phyloP scores from a whole-genome alignment of 1,139 yeast genomes.

The Zhuliangozyma blackwelliae region DNA sequence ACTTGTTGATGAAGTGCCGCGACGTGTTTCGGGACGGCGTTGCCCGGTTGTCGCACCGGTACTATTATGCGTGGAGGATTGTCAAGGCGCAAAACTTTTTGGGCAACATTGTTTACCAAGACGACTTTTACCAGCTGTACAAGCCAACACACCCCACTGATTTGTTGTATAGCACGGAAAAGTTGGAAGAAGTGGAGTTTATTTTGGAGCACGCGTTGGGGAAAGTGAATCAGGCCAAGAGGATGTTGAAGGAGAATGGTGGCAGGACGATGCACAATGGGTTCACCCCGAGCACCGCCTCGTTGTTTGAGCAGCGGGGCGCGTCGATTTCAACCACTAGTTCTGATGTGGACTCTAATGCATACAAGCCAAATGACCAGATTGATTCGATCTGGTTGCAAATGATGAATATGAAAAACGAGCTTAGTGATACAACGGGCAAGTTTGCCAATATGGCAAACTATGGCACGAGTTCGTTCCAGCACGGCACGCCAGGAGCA shows the following conservation, averaged over 20 bases:
- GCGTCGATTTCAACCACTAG: constrained; percentile 5
- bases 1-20: constrained; percentile 14
- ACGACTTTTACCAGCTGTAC: constrained; percentile 17
- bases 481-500: neutral
- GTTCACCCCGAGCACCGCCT: neutral
- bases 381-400: constrained; percentile 28
- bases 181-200: constrained; percentile 19
- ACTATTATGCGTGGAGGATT: constrained; percentile 37
- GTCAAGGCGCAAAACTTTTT: constrained; percentile 28
- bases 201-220: constrained; percentile 14
- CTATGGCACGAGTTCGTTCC: neutral
- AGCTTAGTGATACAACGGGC: constrained; percentile 6
- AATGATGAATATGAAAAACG: constrained; percentile 23
- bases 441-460: constrained; percentile 1
- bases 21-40: constrained; percentile 17
- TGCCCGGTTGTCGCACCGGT: constrained; percentile 23
- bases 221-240: constrained; percentile 9
- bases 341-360: constrained; percentile 8
- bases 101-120: constrained; percentile 17
- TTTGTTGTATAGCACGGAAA: constrained; percentile 11
- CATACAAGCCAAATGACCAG: constrained; percentile 16
- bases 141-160: constrained; percentile 8
- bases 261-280: neutral
- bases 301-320: constrained; percentile 1
- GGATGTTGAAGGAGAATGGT: neutral